Evolutionary conservation across 2,329 filamentous ascomycete species (phyloP).

Genomic region (Dactylellina leptospora): DNA sequence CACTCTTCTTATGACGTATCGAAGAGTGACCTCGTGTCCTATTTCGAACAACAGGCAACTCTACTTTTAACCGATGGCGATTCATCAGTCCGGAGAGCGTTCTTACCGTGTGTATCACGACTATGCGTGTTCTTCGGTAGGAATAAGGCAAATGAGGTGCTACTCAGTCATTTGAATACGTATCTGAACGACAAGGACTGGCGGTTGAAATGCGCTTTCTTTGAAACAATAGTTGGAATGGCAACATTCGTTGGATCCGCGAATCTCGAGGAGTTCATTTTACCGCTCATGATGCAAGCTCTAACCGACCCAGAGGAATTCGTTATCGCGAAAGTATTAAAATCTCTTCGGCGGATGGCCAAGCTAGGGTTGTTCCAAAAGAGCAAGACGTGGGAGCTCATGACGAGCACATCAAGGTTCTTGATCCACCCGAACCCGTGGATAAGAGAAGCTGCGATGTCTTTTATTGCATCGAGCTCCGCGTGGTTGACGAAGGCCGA

Average conservation of each 20-base stretch:
- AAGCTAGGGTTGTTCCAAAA: constrained; percentile 86
- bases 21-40: constrained; percentile 78
- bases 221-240: constrained; percentile 92
- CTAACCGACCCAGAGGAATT: constrained; percentile 92
- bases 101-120: constrained; percentile 88
- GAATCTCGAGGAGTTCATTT: constrained; percentile 90
- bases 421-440: constrained; percentile 93
- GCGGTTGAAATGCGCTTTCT: constrained; percentile 95
- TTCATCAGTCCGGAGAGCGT: constrained; percentile 85
- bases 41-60: constrained; percentile 89
- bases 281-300: constrained; percentile 94
- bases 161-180: constrained; percentile 93
- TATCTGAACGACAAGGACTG: constrained; percentile 97
- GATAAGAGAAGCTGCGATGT: constrained; percentile 88
- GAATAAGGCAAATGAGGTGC: constrained; percentile 91
- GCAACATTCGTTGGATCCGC: constrained; percentile 88
- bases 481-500: constrained; percentile 81
- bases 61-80: constrained; percentile 86
- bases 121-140: constrained; percentile 95
- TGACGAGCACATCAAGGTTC: constrained; percentile 83
- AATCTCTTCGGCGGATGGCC: constrained; percentile 87
- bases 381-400: constrained; percentile 83
- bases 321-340: constrained; percentile 87
- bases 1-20: constrained; percentile 48
- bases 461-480: constrained; percentile 81